Conservation (phyloP, 129 eudicot genomes). For the Lonicera japonica region DNA sequence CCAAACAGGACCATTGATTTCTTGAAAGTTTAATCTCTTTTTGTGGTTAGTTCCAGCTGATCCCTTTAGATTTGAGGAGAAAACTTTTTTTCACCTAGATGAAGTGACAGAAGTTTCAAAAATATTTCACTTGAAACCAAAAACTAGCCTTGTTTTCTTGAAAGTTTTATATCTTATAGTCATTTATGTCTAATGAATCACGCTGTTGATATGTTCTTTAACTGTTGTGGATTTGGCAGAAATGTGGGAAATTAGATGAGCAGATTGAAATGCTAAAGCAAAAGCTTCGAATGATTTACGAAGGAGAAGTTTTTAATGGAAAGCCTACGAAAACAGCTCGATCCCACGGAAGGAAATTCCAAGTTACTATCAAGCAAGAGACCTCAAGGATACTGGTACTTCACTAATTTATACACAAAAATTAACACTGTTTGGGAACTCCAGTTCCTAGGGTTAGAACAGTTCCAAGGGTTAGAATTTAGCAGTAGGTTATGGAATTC, state of each 20-base stretch:
- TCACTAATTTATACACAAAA: too few species aligned
- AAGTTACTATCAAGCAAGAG: slow-evolving; percentile 72
- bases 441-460: too few species aligned
- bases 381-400: slow-evolving; percentile 80
- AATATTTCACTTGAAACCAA: not conserved
- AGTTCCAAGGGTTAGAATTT: too few species aligned
- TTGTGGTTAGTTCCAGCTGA: too few species aligned
- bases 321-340: slow-evolving; percentile 86
- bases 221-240: slow-evolving; percentile 36
- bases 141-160: not conserved
- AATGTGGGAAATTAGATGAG: slow-evolving; percentile 73
- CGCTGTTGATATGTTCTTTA: too few species aligned
- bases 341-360: slow-evolving; percentile 81
- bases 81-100: too few species aligned
- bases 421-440: too few species aligned
- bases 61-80: too few species aligned
- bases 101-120: too few species aligned
- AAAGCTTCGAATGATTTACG: slow-evolving; percentile 58
- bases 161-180: not conserved
- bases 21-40: too few species aligned
- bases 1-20: too few species aligned
- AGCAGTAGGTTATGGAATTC: too few species aligned
- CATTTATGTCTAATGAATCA: not conserved
- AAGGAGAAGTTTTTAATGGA: slow-evolving; percentile 80
- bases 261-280: slow-evolving; percentile 62